Evolutionary conservation across 768 basidiomycete genomes (phyloP).

Genomic region (Amanita thiersii): DNA sequence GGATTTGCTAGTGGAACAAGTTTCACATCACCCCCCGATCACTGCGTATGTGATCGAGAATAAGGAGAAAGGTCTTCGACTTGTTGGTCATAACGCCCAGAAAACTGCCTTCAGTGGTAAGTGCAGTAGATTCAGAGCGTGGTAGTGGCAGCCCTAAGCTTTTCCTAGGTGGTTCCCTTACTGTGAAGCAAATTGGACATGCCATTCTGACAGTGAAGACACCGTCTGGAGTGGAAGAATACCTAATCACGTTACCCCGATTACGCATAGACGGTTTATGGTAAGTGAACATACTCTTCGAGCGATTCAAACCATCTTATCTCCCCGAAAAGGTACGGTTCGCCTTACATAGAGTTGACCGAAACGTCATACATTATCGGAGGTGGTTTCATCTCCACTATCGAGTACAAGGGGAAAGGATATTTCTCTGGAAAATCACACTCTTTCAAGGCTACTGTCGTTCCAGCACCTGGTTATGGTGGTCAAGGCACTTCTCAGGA

Average conservation of each 20-base stretch:
- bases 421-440: slow-evolving; percentile 94
- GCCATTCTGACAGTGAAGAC: slow-evolving; percentile 69
- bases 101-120: slow-evolving; percentile 87
- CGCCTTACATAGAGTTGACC: slow-evolving; percentile 86
- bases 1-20: slow-evolving; percentile 83
- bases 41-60: slow-evolving; percentile 88
- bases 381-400: slow-evolving; percentile 33
- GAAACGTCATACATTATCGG: slow-evolving; percentile 73
- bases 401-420: slow-evolving; percentile 95
- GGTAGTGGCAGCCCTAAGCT: not conserved
- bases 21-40: slow-evolving; percentile 91
- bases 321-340: slow-evolving; percentile 40
- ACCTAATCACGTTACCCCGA: slow-evolving; percentile 86
- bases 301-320: not conserved
- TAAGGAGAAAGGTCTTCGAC: slow-evolving; percentile 59
- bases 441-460: slow-evolving; percentile 79
- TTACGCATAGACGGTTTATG: slow-evolving; percentile 92
- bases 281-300: slow-evolving; percentile 24
- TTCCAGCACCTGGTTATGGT: slow-evolving; percentile 36
- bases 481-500: slow-evolving; percentile 24
- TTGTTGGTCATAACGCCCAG: slow-evolving; percentile 88
- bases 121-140: slow-evolving; percentile 12
- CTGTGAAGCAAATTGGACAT: slow-evolving; percentile 94
- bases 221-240: slow-evolving; percentile 47
- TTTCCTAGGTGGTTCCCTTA: slow-evolving; percentile 52